phyloP scores from a whole-genome alignment of 2,329 filamentous ascomycete genomes.

The Allantophomopsis cytisporea region DNA sequence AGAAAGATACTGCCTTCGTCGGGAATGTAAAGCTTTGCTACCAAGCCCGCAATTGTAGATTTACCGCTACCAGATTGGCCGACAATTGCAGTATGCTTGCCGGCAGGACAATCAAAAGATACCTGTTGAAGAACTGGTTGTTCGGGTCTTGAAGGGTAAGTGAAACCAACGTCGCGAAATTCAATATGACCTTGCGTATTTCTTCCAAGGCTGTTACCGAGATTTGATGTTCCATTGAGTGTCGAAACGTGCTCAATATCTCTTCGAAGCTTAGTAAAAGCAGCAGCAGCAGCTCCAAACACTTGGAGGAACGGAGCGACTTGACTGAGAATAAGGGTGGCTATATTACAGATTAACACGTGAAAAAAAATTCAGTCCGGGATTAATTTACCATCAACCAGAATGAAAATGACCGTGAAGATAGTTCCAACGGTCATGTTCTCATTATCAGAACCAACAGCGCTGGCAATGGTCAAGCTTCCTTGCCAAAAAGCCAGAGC shows the following conservation, averaged over 20 bases:
- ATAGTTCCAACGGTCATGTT: constrained; percentile 18
- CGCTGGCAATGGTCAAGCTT: constrained; percentile 30
- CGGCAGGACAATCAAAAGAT: constrained; percentile 16
- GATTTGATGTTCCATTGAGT: constrained; percentile 8
- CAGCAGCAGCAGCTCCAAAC: constrained; percentile 40
- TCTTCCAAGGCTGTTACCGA: constrained; percentile 4
- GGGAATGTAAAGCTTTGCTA: constrained; percentile 32
- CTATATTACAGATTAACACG: too few species aligned
- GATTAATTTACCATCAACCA: constrained; percentile 34
- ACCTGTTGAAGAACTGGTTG: constrained; percentile 49
- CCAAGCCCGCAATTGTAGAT: constrained; percentile 24
- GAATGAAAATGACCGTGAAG: constrained; percentile 37
- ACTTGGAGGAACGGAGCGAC: constrained; percentile 50
- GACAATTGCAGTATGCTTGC: constrained; percentile 26
- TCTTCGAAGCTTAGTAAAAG: constrained; percentile 37
- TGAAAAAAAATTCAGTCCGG: background rate
- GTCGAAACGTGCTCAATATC: constrained; percentile 8
- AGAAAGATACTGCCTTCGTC: constrained; percentile 26
- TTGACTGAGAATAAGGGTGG: constrained; percentile 42
- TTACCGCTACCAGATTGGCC: constrained; percentile 28
- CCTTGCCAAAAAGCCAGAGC: constrained; percentile 45
- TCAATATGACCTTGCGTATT: constrained; percentile 17
- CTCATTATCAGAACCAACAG: too few species aligned
- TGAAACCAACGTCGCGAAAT: constrained; percentile 21
- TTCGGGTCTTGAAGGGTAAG: constrained; percentile 43